Evolutionary conservation across 805 yeast species (phyloP).

Genomic region (Candida berthetii): DNA sequence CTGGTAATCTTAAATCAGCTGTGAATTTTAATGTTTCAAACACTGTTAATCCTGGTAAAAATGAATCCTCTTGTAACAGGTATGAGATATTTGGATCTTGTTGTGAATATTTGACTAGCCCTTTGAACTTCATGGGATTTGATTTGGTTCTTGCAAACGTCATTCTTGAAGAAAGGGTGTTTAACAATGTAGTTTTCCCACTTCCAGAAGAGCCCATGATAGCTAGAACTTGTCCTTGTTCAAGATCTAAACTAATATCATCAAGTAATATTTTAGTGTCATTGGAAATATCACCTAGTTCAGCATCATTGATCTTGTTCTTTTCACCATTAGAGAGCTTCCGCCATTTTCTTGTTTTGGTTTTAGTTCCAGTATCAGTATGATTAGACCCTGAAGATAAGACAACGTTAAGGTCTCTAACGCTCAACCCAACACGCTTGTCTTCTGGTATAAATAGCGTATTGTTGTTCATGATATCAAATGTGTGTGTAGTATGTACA

Average conservation of each 20-base stretch:
- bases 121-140: conserved; percentile 33
- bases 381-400: not conserved
- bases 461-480: no score
- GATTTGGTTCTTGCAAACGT: conserved; percentile 23
- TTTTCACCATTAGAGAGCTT: not conserved
- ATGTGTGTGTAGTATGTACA: no score
- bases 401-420: not conserved
- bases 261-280: conserved; percentile 10
- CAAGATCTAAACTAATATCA: conserved; percentile 52
- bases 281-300: not conserved
- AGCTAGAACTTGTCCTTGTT: conserved; percentile 62
- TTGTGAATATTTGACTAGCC: conserved; percentile 31
- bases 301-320: not conserved
- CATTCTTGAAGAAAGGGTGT: conserved; percentile 52
- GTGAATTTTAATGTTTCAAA: conserved; percentile 65
- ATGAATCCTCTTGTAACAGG: conserved; percentile 69
- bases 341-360: not conserved
- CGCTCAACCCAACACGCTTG: not conserved
- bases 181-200: conserved; percentile 78
- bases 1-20: conserved; percentile 62
- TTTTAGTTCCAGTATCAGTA: not conserved
- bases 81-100: conserved; percentile 36
- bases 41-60: conserved; percentile 67
- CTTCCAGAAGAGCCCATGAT: conserved; percentile 87
- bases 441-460: not conserved